Base-by-base conservation (phyloP, 768 basidiomycete genomes). In the Leccinum sublutescens region DNA sequence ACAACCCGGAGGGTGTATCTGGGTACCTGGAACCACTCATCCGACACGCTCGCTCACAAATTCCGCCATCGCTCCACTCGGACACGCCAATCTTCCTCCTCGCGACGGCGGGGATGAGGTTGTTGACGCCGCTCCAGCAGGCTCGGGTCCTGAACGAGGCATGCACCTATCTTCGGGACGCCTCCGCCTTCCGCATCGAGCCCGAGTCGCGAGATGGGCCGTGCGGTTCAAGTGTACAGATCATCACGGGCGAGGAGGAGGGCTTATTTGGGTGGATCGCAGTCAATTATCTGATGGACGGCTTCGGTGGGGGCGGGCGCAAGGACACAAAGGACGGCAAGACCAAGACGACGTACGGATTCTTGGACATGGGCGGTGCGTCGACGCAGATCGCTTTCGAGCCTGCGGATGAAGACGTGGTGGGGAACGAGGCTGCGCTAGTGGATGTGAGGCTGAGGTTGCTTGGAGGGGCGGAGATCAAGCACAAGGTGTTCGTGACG, bases 321-420 rank as follows among this genome's bases (percentile, higher is more conserved):
- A 45, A 45, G 43, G 43, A 19, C n/a, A 5, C 43, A 45, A 58
- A 50, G 51, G 70, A 82, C 54, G 80, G 84, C 70, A 82, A 80
- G 51, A 91, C 85, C 70, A 82, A 80, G 52, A 92, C 93, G 19
- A 98, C 96, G 4, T 98, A 93, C 68, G 97, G 97, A 5, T 99
- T 99, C 74, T 79, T 99, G 64, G 97, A 99, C 72, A 99, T 98
- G 97, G 97, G 97, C 54, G 96, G 97, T 25, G 97, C 97, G 17
- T 98, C 95, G 14, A 98, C 96, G 8, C 97, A 99, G 74, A 95
- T 99, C 62, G 97, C 97, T 11, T 99, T 98, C 68, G 95, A 98
- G 68, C 97, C 97, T 0, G 82, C 82, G 47, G 72, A 77, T 6
- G 62, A 45, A n/a, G 87, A 85, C 58, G 81, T 82, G 59, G 75